phyloP scores from a whole-genome alignment of 345 rosid species.

The Aquilaria yunnanensis region DNA sequence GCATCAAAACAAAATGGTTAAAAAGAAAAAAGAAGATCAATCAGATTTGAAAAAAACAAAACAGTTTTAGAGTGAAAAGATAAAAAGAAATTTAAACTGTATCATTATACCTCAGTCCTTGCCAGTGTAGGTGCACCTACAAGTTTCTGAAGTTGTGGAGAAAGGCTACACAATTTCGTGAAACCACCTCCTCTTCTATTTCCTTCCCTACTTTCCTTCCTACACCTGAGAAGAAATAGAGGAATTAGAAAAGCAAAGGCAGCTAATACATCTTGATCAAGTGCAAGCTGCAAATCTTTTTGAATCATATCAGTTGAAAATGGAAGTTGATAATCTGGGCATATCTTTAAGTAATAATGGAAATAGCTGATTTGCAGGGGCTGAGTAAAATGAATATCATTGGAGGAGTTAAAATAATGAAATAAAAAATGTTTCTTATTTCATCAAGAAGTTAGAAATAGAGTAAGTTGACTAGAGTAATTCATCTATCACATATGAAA shows the following conservation, averaged over 20 bases:
- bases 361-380: too few relatives aligned
- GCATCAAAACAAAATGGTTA: conserved; percentile 8
- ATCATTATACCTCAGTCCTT: conserved; percentile 30
- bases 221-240: conserved; percentile 25
- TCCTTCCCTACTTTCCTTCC: conserved; percentile 18
- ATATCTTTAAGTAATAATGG: neutral
- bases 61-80: neutral
- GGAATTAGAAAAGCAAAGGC: conserved; percentile 3
- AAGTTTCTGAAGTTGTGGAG: conserved; percentile 39
- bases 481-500: too few relatives aligned
- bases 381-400: too few relatives aligned
- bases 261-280: conserved; percentile 10
- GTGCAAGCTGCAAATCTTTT: neutral
- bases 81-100: neutral
- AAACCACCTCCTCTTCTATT: conserved; percentile 45
- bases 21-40: conserved; percentile 10
- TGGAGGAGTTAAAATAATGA: too few relatives aligned
- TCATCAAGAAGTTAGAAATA: too few relatives aligned
- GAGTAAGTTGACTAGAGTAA: too few relatives aligned
- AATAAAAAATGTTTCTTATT: too few relatives aligned
- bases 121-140: conserved; percentile 28
- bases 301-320: neutral
- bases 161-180: conserved; percentile 35
- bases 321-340: neutral
- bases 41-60: conserved; percentile 3